A percentile compares a stretch with the other conserved stretches of the same genome.
phyloP scores from a whole-genome alignment of 2,329 filamentous ascomycete species.

The Aspergillus vadensis region DNA sequence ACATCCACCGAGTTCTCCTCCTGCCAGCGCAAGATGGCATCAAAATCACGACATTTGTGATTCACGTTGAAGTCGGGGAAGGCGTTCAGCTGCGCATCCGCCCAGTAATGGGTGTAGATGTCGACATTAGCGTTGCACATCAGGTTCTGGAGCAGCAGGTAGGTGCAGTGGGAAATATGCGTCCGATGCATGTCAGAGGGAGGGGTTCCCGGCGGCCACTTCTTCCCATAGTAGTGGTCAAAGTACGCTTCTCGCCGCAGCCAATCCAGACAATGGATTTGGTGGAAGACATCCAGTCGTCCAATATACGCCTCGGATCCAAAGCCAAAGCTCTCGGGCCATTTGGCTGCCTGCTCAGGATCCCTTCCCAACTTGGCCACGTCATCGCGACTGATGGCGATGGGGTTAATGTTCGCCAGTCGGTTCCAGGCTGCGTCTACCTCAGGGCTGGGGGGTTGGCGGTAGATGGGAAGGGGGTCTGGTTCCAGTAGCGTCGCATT shows the following conservation, averaged over 20 bases:
- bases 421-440: conserved; percentile 7
- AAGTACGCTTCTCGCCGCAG: conserved; percentile 8
- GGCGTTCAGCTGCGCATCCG: conserved; percentile 3
- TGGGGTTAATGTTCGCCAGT: conserved; percentile 2
- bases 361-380: conserved; percentile 1
- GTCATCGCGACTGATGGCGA: conserved; percentile 4
- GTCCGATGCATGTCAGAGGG: conserved; percentile 7
- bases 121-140: conserved; percentile 6
- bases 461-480: conserved; percentile 5
- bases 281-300: conserved; percentile 9
- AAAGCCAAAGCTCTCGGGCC: conserved; percentile 4
- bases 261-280: conserved; percentile 11
- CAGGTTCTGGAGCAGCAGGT: conserved; percentile 10
- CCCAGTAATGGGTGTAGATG: conserved; percentile 2
- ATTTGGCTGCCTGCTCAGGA: conserved; percentile 1
- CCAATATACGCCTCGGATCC: conserved; percentile 6
- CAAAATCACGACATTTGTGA: conserved; percentile 6
- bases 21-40: background rate
- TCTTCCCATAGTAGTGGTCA: conserved; percentile 5
- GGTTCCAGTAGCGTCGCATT: conserved; percentile 3
- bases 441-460: conserved; percentile 6
- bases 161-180: conserved; percentile 9
- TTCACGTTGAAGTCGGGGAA: conserved; percentile 12
- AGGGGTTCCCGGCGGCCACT: conserved; percentile 2
- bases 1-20: background rate